Percentiles rank a stretch among this genome's conserved stretches.
phyloP scores from a whole-genome alignment of 73 alveolate species.

The Tetrahymena elliotti region DNA sequence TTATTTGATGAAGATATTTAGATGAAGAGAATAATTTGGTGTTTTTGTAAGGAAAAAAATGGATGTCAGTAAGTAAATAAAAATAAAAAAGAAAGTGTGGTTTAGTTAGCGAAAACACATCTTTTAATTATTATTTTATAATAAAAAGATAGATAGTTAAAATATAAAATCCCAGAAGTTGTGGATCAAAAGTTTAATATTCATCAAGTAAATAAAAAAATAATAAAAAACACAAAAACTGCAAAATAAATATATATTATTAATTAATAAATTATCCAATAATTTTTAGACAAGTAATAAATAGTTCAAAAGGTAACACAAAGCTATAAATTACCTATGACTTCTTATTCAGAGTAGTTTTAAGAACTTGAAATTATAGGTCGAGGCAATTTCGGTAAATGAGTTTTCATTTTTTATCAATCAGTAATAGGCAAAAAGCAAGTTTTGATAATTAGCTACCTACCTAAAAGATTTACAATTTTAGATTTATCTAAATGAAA shows the following conservation, averaged over 20 bases:
- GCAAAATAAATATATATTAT: background rate
- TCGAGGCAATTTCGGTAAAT: conserved; percentile 61
- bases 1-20: too few species aligned
- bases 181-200: background rate
- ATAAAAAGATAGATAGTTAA: background rate
- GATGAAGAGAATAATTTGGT: background rate
- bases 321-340: background rate
- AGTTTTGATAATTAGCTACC: background rate
- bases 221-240: background rate
- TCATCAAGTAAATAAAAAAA: background rate
- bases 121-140: background rate
- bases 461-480: too few species aligned
- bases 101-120: background rate
- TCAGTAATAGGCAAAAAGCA: background rate
- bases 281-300: background rate
- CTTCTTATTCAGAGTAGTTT: background rate
- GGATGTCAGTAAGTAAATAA: background rate
- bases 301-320: background rate
- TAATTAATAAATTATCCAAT: background rate
- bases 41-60: background rate
- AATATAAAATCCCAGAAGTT: background rate
- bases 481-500: too few species aligned
- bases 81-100: background rate
- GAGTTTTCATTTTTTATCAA: background rate
- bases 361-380: conserved; percentile 49